Evolutionary conservation across 371 early-diverging fungal species (phyloP).

Genomic region (Rhizopus sp.): DNA sequence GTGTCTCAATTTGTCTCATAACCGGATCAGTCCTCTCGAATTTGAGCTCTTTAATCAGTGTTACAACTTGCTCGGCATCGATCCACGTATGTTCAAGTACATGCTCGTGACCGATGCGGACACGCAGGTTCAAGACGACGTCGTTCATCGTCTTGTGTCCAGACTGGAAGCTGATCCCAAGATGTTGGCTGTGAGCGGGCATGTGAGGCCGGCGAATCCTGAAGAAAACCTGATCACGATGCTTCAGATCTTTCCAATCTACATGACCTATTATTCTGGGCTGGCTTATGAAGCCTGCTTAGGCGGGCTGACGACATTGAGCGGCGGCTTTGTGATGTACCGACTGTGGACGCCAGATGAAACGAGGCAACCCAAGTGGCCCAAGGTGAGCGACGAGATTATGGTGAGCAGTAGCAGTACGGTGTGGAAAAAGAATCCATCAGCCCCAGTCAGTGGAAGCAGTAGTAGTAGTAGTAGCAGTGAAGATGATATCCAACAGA

Average conservation of each 20-base stretch:
- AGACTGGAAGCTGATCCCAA: constrained; percentile 39
- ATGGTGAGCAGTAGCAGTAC: background rate
- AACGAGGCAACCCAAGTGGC: constrained; percentile 15
- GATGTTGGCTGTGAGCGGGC: constrained; percentile 47
- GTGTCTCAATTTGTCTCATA: constrained; percentile 44
- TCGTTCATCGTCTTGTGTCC: constrained; percentile 30
- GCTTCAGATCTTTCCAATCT: constrained; percentile 51
- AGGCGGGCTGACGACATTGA: constrained; percentile 39
- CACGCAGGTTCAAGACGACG: constrained; percentile 42
- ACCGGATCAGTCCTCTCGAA: constrained; percentile 47
- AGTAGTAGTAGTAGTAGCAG: constrained; percentile 10
- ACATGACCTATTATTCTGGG: constrained; percentile 39
- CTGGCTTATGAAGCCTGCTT: constrained; percentile 51
- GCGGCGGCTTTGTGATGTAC: constrained; percentile 53
- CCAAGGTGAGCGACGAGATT: constrained; percentile 43
- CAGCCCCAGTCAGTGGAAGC: background rate
- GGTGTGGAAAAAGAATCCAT: constrained; percentile 6
- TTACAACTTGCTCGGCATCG: constrained; percentile 46
- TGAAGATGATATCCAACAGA: constrained; percentile 5
- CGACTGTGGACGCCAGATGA: constrained; percentile 35
- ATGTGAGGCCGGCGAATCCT: constrained; percentile 50
- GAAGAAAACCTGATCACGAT: constrained; percentile 50
- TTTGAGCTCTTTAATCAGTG: constrained; percentile 50
- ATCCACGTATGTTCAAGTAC: constrained; percentile 48
- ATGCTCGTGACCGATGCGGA: constrained; percentile 53